phyloP scores from a whole-genome alignment of 352 stramenopile species.

The Globisporangium nodosum region DNA sequence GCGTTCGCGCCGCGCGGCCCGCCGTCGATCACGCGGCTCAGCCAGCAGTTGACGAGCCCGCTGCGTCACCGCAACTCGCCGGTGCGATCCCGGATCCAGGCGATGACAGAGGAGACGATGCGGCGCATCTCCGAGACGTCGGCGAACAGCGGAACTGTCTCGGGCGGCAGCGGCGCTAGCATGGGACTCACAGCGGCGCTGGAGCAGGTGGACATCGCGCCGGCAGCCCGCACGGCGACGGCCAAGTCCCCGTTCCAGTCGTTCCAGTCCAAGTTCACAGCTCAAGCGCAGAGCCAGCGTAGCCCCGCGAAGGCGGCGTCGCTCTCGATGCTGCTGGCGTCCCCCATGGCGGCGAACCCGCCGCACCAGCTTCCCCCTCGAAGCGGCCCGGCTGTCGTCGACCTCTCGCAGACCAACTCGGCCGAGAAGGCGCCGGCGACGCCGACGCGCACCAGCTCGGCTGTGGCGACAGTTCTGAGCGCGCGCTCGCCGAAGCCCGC shows the following conservation, averaged over 20 bases:
- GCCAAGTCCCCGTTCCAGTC: constrained; percentile 77
- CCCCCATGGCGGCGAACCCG: constrained; percentile 13
- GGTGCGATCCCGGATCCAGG: constrained; percentile 11
- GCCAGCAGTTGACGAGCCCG: constrained; percentile 17
- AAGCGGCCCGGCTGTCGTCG: constrained; percentile 26
- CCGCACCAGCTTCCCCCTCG: constrained; percentile 12
- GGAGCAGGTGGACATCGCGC: constrained; percentile 30
- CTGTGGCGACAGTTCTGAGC: background rate
- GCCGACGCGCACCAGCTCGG: constrained; percentile 26
- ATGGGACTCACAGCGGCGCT: constrained; percentile 18
- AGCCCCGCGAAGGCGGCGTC: constrained; percentile 11
- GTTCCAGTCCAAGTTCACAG: constrained; percentile 63
- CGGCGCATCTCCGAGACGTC: constrained; percentile 9
- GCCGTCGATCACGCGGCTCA: constrained; percentile 13
- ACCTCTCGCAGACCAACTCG: constrained; percentile 18
- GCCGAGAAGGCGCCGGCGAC: constrained; percentile 22
- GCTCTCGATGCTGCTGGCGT: constrained; percentile 10
- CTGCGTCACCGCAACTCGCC: constrained; percentile 18
- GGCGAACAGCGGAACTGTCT: background rate
- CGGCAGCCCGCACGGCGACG: constrained; percentile 19
- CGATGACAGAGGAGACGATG: constrained; percentile 17
- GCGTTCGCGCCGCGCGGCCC: constrained; percentile 12
- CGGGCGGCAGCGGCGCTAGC: background rate
- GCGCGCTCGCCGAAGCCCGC: constrained; percentile 12
- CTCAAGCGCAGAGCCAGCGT: constrained; percentile 3